phyloP scores from a whole-genome alignment of 2,329 filamentous ascomycete genomes.

The Xylariales sp. region DNA sequence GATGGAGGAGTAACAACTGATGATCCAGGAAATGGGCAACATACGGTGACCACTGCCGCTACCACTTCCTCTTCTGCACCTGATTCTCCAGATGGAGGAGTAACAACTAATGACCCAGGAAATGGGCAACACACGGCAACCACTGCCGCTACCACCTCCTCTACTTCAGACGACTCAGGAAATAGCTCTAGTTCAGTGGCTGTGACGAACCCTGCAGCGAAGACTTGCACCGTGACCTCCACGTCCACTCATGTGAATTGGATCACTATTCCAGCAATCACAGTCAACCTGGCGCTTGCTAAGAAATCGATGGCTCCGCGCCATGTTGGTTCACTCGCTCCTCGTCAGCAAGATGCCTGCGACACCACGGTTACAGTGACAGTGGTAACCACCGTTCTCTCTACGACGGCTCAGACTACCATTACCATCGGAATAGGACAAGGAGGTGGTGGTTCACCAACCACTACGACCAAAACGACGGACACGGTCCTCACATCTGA shows the following conservation, averaged over 20 bases:
- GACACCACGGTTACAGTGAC: constrained; percentile 1
- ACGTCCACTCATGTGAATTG: not conserved
- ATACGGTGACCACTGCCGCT: too few species aligned
- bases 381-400: not conserved
- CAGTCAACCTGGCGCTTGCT: not conserved
- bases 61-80: too few species aligned
- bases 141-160: not conserved
- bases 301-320: not conserved
- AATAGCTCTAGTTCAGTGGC: too few species aligned
- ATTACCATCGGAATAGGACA: constrained; percentile 1
- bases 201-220: too few species aligned
- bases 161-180: not conserved
- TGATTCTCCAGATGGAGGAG: too few species aligned
- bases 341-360: not conserved
- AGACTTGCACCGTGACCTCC: not conserved
- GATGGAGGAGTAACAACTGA: too few species aligned
- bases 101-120: not conserved
- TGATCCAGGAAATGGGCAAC: too few species aligned
- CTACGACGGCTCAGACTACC: not conserved
- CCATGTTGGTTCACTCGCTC: not conserved
- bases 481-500: not conserved
- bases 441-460: not conserved
- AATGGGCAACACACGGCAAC: not conserved
- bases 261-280: not conserved
- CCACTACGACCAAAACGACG: not conserved